phyloP scores from a whole-genome alignment of 306 rosid species.

The Citrullus amarus region DNA sequence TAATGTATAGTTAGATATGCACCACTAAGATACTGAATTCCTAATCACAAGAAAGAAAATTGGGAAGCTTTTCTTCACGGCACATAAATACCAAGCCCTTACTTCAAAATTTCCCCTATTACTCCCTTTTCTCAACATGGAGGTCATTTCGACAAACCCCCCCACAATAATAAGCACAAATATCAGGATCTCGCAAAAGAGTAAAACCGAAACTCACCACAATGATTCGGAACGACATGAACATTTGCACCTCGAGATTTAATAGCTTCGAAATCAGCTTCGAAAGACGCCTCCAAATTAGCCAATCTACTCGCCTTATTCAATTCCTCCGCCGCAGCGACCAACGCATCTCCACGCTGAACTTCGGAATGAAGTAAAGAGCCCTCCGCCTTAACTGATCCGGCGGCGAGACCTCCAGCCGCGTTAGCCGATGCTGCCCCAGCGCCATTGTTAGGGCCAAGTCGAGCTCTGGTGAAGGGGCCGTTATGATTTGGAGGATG shows the following conservation, averaged over 20 bases:
- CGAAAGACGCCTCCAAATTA: slow-evolving; percentile 57
- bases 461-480: slow-evolving; percentile 84
- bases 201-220: slow-evolving; percentile 42
- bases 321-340: slow-evolving; percentile 31
- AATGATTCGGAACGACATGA: slow-evolving; percentile 78
- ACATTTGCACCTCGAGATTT: slow-evolving; percentile 64
- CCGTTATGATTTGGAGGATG: slow-evolving; percentile 63
- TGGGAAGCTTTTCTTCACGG: neutral
- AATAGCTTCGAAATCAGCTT: slow-evolving; percentile 57
- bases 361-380: slow-evolving; percentile 7
- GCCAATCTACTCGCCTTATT: slow-evolving; percentile 44
- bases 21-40: neutral
- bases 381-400: slow-evolving; percentile 29
- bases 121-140: slow-evolving; percentile 8
- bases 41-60: neutral
- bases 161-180: neutral
- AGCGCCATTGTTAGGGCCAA: slow-evolving; percentile 40
- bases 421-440: slow-evolving; percentile 6
- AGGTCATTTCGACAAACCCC: neutral
- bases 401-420: slow-evolving; percentile 15
- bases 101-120: neutral
- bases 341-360: slow-evolving; percentile 18
- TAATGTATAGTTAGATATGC: neutral
- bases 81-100: neutral
- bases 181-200: slow-evolving; percentile 12